phyloP scores from a whole-genome alignment of 2,329 filamentous ascomycete genomes.

The Xylaria sp. region DNA sequence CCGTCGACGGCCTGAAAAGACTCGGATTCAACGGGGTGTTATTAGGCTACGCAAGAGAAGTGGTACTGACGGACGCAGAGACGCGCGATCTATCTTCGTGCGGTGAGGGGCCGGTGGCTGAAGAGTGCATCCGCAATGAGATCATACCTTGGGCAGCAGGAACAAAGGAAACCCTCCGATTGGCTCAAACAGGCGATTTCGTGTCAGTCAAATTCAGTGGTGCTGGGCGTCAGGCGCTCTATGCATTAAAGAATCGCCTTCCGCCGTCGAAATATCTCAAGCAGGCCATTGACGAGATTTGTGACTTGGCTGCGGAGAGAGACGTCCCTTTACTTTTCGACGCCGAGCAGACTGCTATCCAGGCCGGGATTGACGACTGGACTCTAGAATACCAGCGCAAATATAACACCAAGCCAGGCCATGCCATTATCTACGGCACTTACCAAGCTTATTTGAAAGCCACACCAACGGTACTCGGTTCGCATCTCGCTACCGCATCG shows the following conservation, averaged over 20 bases:
- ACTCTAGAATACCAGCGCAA: conserved; percentile 79
- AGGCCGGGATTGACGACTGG: conserved; percentile 84
- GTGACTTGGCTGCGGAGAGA: conserved; percentile 74
- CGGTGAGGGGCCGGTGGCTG: conserved; percentile 60
- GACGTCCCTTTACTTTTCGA: conserved; percentile 83
- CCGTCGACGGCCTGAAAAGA: conserved; percentile 72
- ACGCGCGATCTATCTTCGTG: conserved; percentile 56
- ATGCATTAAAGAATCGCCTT: conserved; percentile 70
- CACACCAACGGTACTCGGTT: conserved; percentile 65
- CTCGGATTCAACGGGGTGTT: conserved; percentile 88
- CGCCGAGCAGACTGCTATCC: conserved; percentile 83
- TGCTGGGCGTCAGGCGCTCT: conserved; percentile 78
- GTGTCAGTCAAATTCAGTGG: conserved; percentile 83
- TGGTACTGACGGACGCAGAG: conserved; percentile 72
- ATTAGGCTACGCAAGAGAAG: conserved; percentile 84
- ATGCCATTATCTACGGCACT: conserved; percentile 80
- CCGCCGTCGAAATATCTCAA: conserved; percentile 73
- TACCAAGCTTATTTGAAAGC: conserved; percentile 82
- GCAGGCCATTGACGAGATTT: conserved; percentile 78
- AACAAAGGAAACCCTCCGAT: conserved; percentile 76
- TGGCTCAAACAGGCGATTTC: conserved; percentile 77
- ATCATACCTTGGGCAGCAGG: conserved; percentile 78
- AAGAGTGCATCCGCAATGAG: conserved; percentile 65
- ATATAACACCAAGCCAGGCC: conserved; percentile 72
- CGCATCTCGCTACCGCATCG: conserved; percentile 69